A percentile compares a stretch with the other conserved stretches of the same genome.
phyloP scores from a whole-genome alignment of 257 asterid species.

The Fraxinus pennsylvanica region DNA sequence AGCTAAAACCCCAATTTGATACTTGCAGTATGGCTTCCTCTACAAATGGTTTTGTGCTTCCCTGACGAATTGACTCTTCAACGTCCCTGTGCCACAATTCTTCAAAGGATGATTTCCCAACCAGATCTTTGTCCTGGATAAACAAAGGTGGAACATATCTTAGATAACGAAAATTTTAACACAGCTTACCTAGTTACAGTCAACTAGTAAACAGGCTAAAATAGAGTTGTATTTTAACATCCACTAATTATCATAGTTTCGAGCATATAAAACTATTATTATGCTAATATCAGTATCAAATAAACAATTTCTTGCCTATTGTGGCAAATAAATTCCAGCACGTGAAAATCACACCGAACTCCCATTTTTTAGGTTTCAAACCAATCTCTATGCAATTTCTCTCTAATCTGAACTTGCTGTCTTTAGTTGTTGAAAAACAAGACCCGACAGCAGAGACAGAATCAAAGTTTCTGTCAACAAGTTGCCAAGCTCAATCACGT shows the following conservation, averaged over 20 bases:
- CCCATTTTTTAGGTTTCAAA: too few species aligned
- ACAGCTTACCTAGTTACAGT: not conserved
- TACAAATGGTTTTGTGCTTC: conserved; percentile 56
- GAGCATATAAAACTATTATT: not conserved
- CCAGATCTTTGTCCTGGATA: conserved; percentile 59
- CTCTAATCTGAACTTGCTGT: not conserved
- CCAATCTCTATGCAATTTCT: not conserved
- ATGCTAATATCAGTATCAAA: not conserved
- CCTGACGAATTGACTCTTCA: conserved; percentile 80
- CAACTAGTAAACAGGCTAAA: not conserved
- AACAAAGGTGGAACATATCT: not conserved
- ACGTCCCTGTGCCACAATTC: conserved; percentile 84
- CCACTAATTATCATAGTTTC: not conserved
- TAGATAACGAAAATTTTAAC: not conserved
- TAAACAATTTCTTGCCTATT: not conserved
- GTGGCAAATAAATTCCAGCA: not conserved
- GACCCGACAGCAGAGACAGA: not conserved
- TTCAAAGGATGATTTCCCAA: conserved; percentile 48
- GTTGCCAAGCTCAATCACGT: not conserved
- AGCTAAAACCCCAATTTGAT: conserved; percentile 82
- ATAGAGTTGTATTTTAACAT: not conserved
- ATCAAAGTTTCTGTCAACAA: not conserved
- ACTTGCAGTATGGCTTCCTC: conserved; percentile 89
- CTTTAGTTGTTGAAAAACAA: not conserved
- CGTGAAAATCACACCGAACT: not conserved